Evolutionary conservation across 2,329 filamentous ascomycete genomes (phyloP), one percentile per base, ranked within the genome.

Genomic region (Trichoderma harzianum): DNA sequence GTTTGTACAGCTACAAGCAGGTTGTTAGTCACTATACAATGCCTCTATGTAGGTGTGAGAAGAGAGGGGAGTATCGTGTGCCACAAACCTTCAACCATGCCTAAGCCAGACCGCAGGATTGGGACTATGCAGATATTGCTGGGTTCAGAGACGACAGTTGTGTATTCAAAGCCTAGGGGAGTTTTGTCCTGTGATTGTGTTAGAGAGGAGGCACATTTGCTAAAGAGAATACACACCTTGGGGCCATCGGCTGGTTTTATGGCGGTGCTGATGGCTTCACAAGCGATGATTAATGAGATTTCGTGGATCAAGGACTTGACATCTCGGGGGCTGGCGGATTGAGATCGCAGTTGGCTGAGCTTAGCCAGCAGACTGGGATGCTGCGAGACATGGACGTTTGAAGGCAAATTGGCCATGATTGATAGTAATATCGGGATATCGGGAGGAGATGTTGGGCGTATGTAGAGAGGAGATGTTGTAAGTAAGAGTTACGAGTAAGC

Each of bases 331-430:
- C 86, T 88, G 65, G 93, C 90, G 55, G 85, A 86, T 71, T 89
- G 86, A 53, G 93, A 96, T 73, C 95, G 92, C 61, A 98, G 89
- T 83, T 96, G 93, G 76, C 93, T 95, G 78, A 98, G 90, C 86
- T 98, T 98, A 76, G 92, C 93, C 77, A 88, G 86, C 55, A 98
- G 87, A 82, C 93, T 97, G 43, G 95, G 95, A 82, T 98, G 95
- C 18, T 85, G 85, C 51, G 94, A 97, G 79, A 97, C 84, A 83
- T 96, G 93, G 73, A 91, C 88, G 78, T 91, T 91, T 76, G 86
- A 74, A 11, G 88, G 88, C 57, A 90, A 81, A 16, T 78, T 78
- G 62, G 79, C 70, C 81, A 83, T 83, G 72, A 65, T 76, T 73
- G 55, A 21, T 18, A n/a, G 6, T 10, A 4, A 58, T 34, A 12